Evolutionary conservation across 2,329 filamentous ascomycete species (phyloP).

Genomic region (Esteya vermicola): DNA sequence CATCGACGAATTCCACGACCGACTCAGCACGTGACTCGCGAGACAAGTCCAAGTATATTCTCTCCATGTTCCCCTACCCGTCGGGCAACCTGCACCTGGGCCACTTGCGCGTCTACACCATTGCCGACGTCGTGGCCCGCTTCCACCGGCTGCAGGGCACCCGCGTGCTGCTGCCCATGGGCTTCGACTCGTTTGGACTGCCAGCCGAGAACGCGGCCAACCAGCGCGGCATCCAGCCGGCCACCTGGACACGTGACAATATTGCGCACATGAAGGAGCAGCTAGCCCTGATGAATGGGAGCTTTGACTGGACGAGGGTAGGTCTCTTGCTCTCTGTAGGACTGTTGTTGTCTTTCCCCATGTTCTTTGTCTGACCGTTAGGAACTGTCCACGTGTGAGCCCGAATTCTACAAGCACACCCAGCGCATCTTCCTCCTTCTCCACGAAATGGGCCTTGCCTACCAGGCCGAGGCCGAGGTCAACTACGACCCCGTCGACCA

Average conservation of each 20-base stretch:
- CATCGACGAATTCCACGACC: background rate
- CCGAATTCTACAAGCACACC: slow-evolving; percentile 78
- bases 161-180: slow-evolving; percentile 75
- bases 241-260: slow-evolving; percentile 65
- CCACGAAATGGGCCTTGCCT: slow-evolving; percentile 59
- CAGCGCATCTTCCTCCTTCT: slow-evolving; percentile 74
- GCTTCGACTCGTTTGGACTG: slow-evolving; percentile 86
- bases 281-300: slow-evolving; percentile 62
- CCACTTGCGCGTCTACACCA: slow-evolving; percentile 79
- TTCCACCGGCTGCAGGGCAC: slow-evolving; percentile 62
- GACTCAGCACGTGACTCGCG: background rate
- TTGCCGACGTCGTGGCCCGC: slow-evolving; percentile 71
- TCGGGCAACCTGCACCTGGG: slow-evolving; percentile 78
- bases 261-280: slow-evolving; percentile 78
- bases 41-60: slow-evolving; percentile 44
- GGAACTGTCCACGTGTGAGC: slow-evolving; percentile 76
- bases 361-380: slow-evolving; percentile 19
- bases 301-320: slow-evolving; percentile 74
- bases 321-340: slow-evolving; percentile 19
- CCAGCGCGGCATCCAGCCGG: slow-evolving; percentile 64
- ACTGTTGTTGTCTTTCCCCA: background rate
- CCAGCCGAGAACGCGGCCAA: slow-evolving; percentile 87
- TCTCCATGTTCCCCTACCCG: slow-evolving; percentile 90
- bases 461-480: slow-evolving; percentile 69
- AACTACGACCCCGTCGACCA: slow-evolving; percentile 86